phyloP scores from a whole-genome alignment of 2,329 filamentous ascomycete species.

The Aspergillus awamori region DNA sequence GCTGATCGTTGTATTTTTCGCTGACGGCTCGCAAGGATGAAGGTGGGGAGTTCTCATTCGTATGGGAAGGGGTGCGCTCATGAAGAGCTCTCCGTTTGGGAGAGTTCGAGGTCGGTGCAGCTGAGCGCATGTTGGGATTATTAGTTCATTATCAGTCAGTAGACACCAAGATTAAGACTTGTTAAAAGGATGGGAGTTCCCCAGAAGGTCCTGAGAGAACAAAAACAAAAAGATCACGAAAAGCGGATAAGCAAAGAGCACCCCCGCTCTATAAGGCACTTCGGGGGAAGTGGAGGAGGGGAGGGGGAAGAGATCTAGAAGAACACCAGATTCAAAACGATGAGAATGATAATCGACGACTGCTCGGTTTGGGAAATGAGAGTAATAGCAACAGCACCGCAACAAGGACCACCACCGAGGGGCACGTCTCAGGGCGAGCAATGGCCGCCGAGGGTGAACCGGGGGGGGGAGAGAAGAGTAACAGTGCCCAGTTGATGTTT shows the following conservation, averaged over 20 bases:
- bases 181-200: constrained; percentile 10
- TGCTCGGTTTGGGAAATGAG: constrained; percentile 7
- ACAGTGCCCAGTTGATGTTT: constrained; percentile 19
- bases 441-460: constrained; percentile 9
- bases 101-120: constrained; percentile 31
- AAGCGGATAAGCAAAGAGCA: constrained; percentile 7
- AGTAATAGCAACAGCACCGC: background rate
- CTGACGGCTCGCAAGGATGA: constrained; percentile 42
- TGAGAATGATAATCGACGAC: constrained; percentile 13
- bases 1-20: constrained; percentile 31
- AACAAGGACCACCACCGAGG: too few relatives aligned
- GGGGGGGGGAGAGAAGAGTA: background rate
- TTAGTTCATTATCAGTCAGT: constrained; percentile 36
- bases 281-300: background rate
- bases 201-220: constrained; percentile 4
- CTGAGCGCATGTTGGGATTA: constrained; percentile 38
- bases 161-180: constrained; percentile 15
- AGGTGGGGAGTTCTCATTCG: constrained; percentile 45
- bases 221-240: constrained; percentile 11
- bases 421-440: constrained; percentile 3
- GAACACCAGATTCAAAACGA: constrained; percentile 13
- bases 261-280: constrained; percentile 15
- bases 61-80: constrained; percentile 50
- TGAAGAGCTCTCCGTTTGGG: constrained; percentile 48
- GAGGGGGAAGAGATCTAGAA: constrained; percentile 4